Percentiles rank a stretch among this genome's conserved stretches.
Conservation (phyloP, 2,329 filamentous ascomycete genomes). For the Fusarium ambrosium region DNA sequence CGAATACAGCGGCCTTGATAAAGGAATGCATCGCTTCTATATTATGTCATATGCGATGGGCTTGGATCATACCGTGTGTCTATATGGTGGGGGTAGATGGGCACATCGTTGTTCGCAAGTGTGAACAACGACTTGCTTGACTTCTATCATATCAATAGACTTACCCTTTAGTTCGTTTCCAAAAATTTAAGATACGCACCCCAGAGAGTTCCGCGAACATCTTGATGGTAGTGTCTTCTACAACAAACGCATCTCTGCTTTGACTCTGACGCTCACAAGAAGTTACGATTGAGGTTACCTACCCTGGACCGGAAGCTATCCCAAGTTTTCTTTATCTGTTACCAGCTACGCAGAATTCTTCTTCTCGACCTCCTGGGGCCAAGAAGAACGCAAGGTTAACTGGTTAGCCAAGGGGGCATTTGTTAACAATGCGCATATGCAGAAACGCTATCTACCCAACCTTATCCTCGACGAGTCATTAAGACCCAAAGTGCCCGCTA, state of each 20-base stretch:
- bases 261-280: no score
- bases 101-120: background rate
- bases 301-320: no score
- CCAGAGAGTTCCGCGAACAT: background rate
- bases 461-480: background rate
- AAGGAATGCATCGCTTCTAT: background rate
- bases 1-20: background rate
- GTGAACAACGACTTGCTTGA: background rate
- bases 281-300: no score
- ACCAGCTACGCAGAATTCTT: no score
- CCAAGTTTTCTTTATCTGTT: no score
- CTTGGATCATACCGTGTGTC: background rate
- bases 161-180: no score
- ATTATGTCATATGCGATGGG: background rate
- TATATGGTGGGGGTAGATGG: background rate
- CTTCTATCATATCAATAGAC: background rate
- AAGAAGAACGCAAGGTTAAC: background rate
- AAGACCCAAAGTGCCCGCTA: constrained; percentile 1
- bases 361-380: no score
- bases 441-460: background rate
- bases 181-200: background rate
- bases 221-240: background rate
- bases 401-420: background rate
- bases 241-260: background rate
- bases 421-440: background rate